Evolutionary conservation across 352 stramenopile species (phyloP), one percentile per base, ranked within the genome.

Genomic region (Pythium biforme): DNA sequence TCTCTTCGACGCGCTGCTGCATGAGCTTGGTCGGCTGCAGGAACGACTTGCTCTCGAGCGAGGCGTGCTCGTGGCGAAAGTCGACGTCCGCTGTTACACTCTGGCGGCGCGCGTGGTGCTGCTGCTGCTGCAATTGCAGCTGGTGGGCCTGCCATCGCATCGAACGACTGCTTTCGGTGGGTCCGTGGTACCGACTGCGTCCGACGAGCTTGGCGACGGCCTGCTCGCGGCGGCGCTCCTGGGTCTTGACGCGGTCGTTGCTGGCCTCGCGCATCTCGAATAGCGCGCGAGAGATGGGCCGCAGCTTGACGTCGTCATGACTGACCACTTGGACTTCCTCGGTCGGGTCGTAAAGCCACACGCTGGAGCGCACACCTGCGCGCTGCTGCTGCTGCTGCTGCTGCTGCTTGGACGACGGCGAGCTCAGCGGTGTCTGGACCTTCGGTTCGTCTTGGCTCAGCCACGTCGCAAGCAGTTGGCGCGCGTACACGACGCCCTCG

Each of bases 131-230:
- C 59, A 74, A 70, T 41, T 77, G 77, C 64, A 86, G 84, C 62
- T 89, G 77, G 29, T 88, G 75, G 34, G 81, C 72, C 37, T 90
- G 81, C 83, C 83, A 92, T 10, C 81, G 77, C 70, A 87, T 90
- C 63, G 86, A 80, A 0, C 81, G 78, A 68, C 77, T 88, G 70
- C 83, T 91, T 67, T 90, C 79, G 0, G 83, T 92, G 6, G 83
- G 83, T 0, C 83, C 83, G 61, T 90, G 86, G 68, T 92, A 92
- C 31, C 80, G 78, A 74, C 83, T 90, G 11, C 81, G 80, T n/a
- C 66, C 75, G 3, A 89, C 65, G 46, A 78, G 74, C 62, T 87
- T 79, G 50, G 58, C 71, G 54, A 81, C 69, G 51, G 76, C 59
- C 19, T 79, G 74, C 31, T 89, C 81, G 11, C 81, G 79, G 48